Evolutionary conservation across 768 basidiomycete species (phyloP), one percentile per base, ranked within the genome.

Genomic region (Mycena kentingensis): DNA sequence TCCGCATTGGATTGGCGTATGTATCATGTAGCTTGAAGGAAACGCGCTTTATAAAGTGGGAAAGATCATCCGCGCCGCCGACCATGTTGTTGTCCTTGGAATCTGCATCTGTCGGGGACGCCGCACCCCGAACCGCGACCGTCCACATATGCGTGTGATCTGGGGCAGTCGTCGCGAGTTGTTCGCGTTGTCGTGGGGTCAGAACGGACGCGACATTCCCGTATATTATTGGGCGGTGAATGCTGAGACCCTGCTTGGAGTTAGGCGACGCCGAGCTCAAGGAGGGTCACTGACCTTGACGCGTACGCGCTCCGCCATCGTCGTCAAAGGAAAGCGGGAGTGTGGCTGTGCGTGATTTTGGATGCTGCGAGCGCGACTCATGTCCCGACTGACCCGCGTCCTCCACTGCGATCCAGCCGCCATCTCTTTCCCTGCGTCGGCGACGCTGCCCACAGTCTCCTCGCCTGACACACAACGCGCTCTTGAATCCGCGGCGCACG

Each of bases 21-120:
- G 95, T 98, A 61, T 99, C 97, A 71, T 99, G 96, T 46, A 99
- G 72, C 70, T 93, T 96, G 84, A 99, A 98, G 15, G 93, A 90
- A 45, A 98, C 96, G 50, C 93, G 84, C 67, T 96, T 98, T 67
- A 99, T 85, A 66, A 96, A 93, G 62, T 97, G 90, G 60, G 83
- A 80, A 29, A 95, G 67, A 64, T 98, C 93, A 67, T 98, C 94
- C 48, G 85, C 88, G 13, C 92, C 93, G 19, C 95, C 95, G 19
- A 95, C 90, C 39, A 82, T 76, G 41, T 19, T 42, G 41, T 24
- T 42, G 12, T 42, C 41, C 25, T 24, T 24, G 24, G n/a, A n/a
- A n/a, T 91, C 87, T 41, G 85, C 81, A 58, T 85, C 83, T 0
- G 84, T 76, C 2, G 81, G 75, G 28, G 90, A 87, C 1, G 91